A percentile compares a stretch with the other conserved stretches of the same genome.
These are phyloP conservation scores for Rhytidiadelphus loreus DNA, from an alignment of 225 moss, liverwort and hornwort species.

Conservation along the genomic window DNA sequence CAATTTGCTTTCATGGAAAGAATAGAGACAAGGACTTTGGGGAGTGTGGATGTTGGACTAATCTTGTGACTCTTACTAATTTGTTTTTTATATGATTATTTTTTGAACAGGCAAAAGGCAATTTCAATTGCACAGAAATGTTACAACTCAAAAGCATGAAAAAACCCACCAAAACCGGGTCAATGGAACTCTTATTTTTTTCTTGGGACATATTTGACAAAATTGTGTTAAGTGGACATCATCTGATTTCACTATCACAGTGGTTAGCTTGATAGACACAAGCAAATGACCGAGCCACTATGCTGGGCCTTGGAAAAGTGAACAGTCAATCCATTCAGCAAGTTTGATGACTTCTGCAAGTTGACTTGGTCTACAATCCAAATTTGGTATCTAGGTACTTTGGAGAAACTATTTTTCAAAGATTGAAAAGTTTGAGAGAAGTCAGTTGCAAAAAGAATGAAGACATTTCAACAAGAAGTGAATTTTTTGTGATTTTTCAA, in stretches of 20 bases:
- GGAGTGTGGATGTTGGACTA: not conserved
- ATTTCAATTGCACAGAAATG: not conserved
- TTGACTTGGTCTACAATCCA: no score
- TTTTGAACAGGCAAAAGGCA: not conserved
- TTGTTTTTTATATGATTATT: not conserved
- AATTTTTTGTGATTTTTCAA: no score
- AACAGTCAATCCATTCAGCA: not conserved
- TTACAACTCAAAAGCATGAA: not conserved
- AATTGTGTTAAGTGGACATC: not conserved
- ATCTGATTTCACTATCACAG: not conserved
- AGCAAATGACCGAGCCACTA: not conserved
- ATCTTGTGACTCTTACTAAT: not conserved
- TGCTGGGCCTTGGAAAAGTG: not conserved
- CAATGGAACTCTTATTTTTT: not conserved
- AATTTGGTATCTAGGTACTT: no score
- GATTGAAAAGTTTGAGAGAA: no score
- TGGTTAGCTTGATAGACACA: not conserved
- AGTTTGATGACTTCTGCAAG: not conserved
- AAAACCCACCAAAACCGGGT: not conserved
- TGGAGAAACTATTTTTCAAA: no score
- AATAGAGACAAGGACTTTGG: not conserved
- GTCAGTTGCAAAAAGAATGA: no score
- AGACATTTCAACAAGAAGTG: no score
- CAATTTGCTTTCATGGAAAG: no score
- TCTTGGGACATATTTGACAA: not conserved